Evolutionary conservation across 345 rosid genomes (phyloP).

Genomic region (Citrus inodora): DNA sequence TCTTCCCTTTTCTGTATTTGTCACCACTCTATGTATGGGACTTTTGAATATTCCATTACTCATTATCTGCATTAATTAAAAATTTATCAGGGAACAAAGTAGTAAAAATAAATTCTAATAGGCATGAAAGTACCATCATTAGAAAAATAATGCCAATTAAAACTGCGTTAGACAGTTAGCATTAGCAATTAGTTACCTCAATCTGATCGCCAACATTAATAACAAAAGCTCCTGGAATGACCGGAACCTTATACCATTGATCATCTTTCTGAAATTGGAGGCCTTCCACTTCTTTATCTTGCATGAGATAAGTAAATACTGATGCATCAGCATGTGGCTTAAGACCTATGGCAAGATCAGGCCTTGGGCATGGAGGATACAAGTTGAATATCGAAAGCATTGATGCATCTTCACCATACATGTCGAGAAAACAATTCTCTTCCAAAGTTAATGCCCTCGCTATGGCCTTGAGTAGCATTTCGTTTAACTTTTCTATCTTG

Average conservation of each 20-base stretch:
- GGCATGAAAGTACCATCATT: no score
- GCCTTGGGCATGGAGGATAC: constrained; percentile 62
- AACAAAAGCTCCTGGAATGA: constrained; percentile 43
- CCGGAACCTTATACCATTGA: constrained; percentile 48
- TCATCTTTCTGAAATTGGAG: constrained; percentile 46
- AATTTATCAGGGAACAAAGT: no score
- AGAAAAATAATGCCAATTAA: no score
- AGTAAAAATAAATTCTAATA: no score
- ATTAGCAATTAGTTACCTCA: constrained; percentile 30
- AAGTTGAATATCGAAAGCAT: constrained; percentile 51
- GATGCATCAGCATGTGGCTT: constrained; percentile 68
- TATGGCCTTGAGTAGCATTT: constrained; percentile 41
- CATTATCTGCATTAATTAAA: constrained; percentile 32
- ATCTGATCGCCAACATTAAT: constrained; percentile 55
- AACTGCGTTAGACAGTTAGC: no score
- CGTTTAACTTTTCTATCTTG: constrained; percentile 25
- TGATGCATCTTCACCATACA: constrained; percentile 37
- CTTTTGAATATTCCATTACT: constrained; percentile 66
- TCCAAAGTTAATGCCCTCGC: constrained; percentile 48
- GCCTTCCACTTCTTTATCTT: constrained; percentile 54
- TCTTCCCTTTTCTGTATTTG: constrained; percentile 44
- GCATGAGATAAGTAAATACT: constrained; percentile 49
- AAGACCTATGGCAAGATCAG: constrained; percentile 46
- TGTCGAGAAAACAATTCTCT: constrained; percentile 41
- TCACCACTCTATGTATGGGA: constrained; percentile 46